Conservation (phyloP, 352 stramenopile species). For the Globisporangium cylindrosporum region DNA sequence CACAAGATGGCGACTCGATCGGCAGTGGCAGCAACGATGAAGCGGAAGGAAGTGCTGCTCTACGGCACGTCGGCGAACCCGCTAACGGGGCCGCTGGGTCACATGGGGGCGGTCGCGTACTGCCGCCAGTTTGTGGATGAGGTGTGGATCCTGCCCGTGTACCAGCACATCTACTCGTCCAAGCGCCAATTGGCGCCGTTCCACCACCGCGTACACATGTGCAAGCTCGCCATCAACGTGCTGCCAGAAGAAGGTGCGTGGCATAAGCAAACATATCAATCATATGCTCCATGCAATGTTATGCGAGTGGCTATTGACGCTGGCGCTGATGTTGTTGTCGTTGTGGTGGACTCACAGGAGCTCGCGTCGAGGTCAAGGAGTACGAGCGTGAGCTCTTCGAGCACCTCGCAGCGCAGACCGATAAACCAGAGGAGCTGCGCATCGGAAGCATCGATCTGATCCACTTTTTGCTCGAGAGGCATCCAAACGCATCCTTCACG, state of each 20-base stretch:
- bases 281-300: neutral
- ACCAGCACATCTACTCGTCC: slow-evolving; percentile 84
- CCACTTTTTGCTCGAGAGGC: slow-evolving; percentile 35
- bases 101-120: slow-evolving; percentile 79
- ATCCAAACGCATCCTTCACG: slow-evolving; percentile 58
- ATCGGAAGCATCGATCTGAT: slow-evolving; percentile 82
- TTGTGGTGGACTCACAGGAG: slow-evolving; percentile 14
- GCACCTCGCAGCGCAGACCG: slow-evolving; percentile 22
- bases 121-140: slow-evolving; percentile 70
- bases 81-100: slow-evolving; percentile 57
- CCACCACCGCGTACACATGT: slow-evolving; percentile 71
- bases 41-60: slow-evolving; percentile 53
- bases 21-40: slow-evolving; percentile 10
- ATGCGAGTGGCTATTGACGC: too few relatives aligned
- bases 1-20: neutral
- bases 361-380: slow-evolving; percentile 50
- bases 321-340: neutral
- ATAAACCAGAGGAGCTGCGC: slow-evolving; percentile 31
- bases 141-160: slow-evolving; percentile 89
- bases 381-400: slow-evolving; percentile 72
- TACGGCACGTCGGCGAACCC: slow-evolving; percentile 88
- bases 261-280: neutral
- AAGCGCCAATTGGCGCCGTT: slow-evolving; percentile 80
- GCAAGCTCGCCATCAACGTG: slow-evolving; percentile 46
- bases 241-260: slow-evolving; percentile 21